Percentiles rank a stretch among this genome's conserved stretches.
These are phyloP conservation scores for Gracilaria gracilis DNA, from an alignment of 23 red algal genomes.

Conservation along the genomic window DNA sequence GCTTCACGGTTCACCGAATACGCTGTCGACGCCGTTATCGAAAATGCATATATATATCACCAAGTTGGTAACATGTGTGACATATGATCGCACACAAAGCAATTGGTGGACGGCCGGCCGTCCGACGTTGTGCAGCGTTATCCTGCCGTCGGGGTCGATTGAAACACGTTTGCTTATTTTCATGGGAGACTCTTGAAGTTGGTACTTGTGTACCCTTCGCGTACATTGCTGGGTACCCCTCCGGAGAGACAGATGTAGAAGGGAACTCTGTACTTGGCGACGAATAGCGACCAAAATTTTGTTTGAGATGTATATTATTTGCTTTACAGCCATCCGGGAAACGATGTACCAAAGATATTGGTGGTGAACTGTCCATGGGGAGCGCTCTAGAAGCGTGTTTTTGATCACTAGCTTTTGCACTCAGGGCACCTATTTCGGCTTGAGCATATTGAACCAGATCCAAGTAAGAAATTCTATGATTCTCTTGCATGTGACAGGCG, in stretches of 20 bases:
- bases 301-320: background rate
- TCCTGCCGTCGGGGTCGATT: background rate
- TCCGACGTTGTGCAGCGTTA: background rate
- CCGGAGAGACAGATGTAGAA: background rate
- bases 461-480: background rate
- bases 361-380: background rate
- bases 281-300: background rate
- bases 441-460: background rate
- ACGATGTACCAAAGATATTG: background rate
- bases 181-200: background rate
- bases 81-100: background rate
- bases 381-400: background rate
- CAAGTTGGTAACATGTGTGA: background rate
- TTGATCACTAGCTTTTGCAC: background rate
- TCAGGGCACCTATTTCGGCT: background rate
- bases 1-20: background rate
- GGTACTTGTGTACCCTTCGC: background rate
- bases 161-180: background rate
- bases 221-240: background rate
- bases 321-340: background rate
- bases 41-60: no score
- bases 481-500: background rate
- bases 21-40: no score
- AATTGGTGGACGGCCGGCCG: background rate
- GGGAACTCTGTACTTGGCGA: background rate